Evolutionary conservation across 2,329 filamentous ascomycete genomes (phyloP).

Genomic region (Dactylellina drechsleri): DNA sequence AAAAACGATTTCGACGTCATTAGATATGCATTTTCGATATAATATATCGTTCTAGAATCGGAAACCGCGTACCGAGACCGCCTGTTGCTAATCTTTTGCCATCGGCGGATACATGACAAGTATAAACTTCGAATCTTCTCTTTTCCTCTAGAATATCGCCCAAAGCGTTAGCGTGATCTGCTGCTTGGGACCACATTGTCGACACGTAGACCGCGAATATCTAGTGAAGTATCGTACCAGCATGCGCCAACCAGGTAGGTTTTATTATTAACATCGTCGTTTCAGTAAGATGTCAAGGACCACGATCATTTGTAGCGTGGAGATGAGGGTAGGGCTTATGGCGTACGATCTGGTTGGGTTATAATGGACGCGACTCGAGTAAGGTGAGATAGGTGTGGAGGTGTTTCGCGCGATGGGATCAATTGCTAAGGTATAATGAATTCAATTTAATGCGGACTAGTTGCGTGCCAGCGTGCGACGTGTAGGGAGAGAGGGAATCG

Average conservation of each 20-base stretch:
- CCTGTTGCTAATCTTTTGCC: slow-evolving; percentile 91
- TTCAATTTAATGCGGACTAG: not conserved
- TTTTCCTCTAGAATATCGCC: slow-evolving; percentile 75
- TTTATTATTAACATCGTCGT: slow-evolving; percentile 82
- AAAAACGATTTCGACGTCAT: slow-evolving; percentile 56
- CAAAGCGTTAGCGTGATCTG: slow-evolving; percentile 56
- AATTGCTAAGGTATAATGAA: not conserved
- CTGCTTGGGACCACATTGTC: slow-evolving; percentile 56
- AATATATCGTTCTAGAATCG: slow-evolving; percentile 8
- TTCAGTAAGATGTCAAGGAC: slow-evolving; percentile 17
- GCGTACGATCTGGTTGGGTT: slow-evolving; percentile 1
- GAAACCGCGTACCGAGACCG: slow-evolving; percentile 76
- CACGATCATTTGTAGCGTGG: slow-evolving; percentile 46
- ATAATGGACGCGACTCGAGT: slow-evolving; percentile 24
- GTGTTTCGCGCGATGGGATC: not conserved
- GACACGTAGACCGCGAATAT: slow-evolving; percentile 21
- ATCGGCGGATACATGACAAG: slow-evolving; percentile 95
- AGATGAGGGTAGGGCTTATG: slow-evolving; percentile 8
- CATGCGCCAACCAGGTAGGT: slow-evolving; percentile 94
- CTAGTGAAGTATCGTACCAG: slow-evolving; percentile 67
- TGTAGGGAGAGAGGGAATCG: not conserved
- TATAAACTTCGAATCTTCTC: slow-evolving; percentile 98
- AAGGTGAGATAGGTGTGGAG: not conserved
- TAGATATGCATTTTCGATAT: slow-evolving; percentile 1
- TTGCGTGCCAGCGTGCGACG: no score